A percentile compares a stretch with the other conserved stretches of the same genome.
Conservation (phyloP, 345 rosid species). For the Viola odorata region DNA sequence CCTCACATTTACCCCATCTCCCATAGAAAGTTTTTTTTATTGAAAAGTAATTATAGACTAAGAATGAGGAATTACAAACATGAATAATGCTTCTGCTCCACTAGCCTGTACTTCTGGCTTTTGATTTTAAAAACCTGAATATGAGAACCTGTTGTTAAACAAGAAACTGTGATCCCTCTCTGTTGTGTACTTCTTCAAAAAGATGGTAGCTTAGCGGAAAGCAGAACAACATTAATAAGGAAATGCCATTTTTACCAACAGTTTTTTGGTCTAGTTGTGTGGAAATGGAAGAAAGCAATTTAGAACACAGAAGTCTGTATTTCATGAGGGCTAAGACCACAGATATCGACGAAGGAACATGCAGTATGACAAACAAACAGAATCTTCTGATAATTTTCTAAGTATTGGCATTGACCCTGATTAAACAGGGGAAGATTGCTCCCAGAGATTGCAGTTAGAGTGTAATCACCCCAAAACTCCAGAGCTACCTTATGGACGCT, state of each 20-base stretch:
- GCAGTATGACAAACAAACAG: no score
- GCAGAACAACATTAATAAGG: not conserved
- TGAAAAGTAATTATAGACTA: not conserved
- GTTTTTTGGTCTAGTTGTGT: no score
- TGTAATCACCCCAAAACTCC: constrained; percentile 73
- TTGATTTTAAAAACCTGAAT: not conserved
- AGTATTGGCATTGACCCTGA: constrained; percentile 2
- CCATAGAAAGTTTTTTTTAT: not conserved
- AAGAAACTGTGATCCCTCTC: not conserved
- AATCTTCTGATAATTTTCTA: not conserved
- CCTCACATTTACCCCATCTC: not conserved
- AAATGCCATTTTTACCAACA: not conserved
- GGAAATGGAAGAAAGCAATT: no score
- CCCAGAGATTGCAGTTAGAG: constrained; percentile 47
- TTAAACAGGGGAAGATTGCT: constrained; percentile 67
- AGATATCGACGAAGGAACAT: no score
- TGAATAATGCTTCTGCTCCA: no score
- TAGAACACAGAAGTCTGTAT: no score
- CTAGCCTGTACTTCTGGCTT: not conserved
- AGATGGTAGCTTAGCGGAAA: not conserved
- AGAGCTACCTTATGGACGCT: constrained; percentile 71
- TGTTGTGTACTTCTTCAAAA: constrained; percentile 2
- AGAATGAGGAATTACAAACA: not conserved
- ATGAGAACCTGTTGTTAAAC: not conserved
- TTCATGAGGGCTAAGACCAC: no score